Evolutionary conservation across 2,329 filamentous ascomycete species (phyloP).

Genomic region (Talaromyces verruculosus): DNA sequence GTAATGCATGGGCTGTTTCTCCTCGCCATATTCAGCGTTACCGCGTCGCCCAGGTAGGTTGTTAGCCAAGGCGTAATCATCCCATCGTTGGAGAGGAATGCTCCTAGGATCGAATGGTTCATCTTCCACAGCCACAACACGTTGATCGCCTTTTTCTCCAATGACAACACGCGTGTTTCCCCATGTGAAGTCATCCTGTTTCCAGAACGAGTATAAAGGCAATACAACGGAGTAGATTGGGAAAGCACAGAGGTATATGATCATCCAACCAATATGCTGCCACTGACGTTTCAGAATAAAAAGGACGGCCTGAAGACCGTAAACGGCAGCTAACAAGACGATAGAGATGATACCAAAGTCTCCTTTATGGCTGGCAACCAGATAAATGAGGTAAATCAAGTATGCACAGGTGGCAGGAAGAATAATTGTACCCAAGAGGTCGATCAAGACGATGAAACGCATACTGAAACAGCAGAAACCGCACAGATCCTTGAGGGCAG

Average conservation of each 20-base stretch:
- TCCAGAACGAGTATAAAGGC: constrained; percentile 98
- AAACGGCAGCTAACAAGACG: constrained; percentile 83
- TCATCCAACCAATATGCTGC: constrained; percentile 99
- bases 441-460: constrained; percentile 93
- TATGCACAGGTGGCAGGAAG: constrained; percentile 87
- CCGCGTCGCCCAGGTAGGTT: constrained; percentile 89
- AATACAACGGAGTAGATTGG: constrained; percentile 90
- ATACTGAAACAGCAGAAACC: constrained; percentile 99
- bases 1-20: constrained; percentile 60
- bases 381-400: constrained; percentile 83
- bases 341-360: constrained; percentile 85
- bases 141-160: constrained; percentile 86
- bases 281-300: constrained; percentile 97
- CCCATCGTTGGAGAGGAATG: constrained; percentile 94
- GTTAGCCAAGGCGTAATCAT: constrained; percentile 86
- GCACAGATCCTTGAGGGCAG: constrained; percentile 88
- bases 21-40: constrained; percentile 62
- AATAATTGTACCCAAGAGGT: constrained; percentile 88
- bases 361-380: constrained; percentile 65
- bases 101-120: constrained; percentile 87
- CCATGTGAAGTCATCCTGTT: constrained; percentile 98
- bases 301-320: constrained; percentile 92
- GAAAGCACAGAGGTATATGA: constrained; percentile 95
- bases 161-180: constrained; percentile 98
- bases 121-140: constrained; percentile 80